Percentiles rank a stretch among this genome's conserved stretches.
Evolutionary conservation across 371 early-diverging fungal species (phyloP).

Genomic region (Polyrhizophydium stewartii): DNA sequence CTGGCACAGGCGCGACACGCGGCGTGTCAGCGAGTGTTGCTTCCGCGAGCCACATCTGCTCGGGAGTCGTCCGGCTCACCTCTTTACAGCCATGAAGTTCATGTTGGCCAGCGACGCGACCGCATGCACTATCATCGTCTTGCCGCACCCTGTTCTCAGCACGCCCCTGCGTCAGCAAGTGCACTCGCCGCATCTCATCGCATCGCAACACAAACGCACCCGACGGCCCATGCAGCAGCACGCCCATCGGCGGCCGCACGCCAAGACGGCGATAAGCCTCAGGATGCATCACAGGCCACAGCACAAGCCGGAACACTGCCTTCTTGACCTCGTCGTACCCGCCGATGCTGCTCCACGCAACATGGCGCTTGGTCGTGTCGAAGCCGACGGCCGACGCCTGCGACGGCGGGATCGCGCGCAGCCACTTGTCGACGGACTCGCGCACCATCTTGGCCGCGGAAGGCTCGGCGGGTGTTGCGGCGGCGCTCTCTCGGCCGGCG

Average conservation of each 20-base stretch:
- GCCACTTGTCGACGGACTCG: too few species aligned
- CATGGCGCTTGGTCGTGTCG: conserved; percentile 30
- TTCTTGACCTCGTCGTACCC: conserved; percentile 64
- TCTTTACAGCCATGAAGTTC: conserved; percentile 74
- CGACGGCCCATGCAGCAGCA: conserved; percentile 83
- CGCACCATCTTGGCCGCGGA: too few species aligned
- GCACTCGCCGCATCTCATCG: too few species aligned
- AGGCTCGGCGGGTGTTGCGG: too few species aligned
- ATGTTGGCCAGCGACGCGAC: conserved; percentile 63
- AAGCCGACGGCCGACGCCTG: conserved; percentile 17
- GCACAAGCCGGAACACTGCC: conserved; percentile 65
- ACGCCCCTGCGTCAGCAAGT: neutral
- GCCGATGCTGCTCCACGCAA: conserved; percentile 47
- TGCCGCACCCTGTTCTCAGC: conserved; percentile 66
- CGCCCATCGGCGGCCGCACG: conserved; percentile 69
- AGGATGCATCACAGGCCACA: conserved; percentile 63
- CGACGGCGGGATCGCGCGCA: conserved; percentile 3
- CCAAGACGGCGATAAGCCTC: conserved; percentile 63
- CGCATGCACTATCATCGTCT: conserved; percentile 75
- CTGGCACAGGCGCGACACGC: conserved; percentile 17
- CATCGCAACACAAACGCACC: conserved; percentile 33
- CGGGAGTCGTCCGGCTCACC: conserved; percentile 49
- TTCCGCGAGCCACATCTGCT: neutral
- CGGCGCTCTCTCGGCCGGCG: too few species aligned
- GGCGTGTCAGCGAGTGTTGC: neutral